phyloP scores from a whole-genome alignment of 1,284 basidiomycete species.

The Apiotrichum mycotoxinovorans region DNA sequence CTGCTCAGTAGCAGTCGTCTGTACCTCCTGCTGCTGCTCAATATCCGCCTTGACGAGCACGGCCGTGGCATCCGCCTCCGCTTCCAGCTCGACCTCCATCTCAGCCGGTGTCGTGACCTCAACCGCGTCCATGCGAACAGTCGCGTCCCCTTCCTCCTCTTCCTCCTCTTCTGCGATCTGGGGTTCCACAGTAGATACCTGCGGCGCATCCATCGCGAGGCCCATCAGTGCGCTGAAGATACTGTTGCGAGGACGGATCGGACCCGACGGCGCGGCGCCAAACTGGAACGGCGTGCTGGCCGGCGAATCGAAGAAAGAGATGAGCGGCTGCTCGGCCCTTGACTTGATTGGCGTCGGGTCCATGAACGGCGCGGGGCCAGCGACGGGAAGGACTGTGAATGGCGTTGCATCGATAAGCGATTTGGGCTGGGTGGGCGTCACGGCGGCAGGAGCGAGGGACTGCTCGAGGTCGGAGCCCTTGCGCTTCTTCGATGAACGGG shows the following conservation, averaged over 20 bases:
- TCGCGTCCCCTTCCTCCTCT: background rate
- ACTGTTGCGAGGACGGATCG: background rate
- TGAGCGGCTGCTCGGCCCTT: slow-evolving; percentile 9
- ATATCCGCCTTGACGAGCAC: background rate
- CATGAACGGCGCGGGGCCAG: background rate
- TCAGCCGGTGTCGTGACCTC: background rate
- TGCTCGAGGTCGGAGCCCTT: slow-evolving; percentile 12
- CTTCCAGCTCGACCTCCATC: background rate
- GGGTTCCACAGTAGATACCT: background rate
- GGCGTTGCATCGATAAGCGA: slow-evolving; percentile 1
- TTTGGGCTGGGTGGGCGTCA: background rate
- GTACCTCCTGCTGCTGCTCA: too few relatives aligned
- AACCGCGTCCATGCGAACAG: background rate
- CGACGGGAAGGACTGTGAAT: background rate
- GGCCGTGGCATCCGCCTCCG: background rate
- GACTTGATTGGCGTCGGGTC: background rate
- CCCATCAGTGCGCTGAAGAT: slow-evolving; percentile 16
- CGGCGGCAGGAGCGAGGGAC: background rate
- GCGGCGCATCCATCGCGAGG: slow-evolving; percentile 1
- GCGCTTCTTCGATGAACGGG: slow-evolving; percentile 12
- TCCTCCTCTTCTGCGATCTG: slow-evolving; percentile 4
- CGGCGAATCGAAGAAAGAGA: slow-evolving; percentile 18
- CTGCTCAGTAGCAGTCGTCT: too few relatives aligned
- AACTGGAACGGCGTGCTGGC: slow-evolving; percentile 8
- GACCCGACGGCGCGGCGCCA: background rate